These are phyloP conservation scores for Neophaeococcomyces aloes DNA, from an alignment of 2,329 filamentous ascomycete genomes.

Conservation along the genomic window DNA sequence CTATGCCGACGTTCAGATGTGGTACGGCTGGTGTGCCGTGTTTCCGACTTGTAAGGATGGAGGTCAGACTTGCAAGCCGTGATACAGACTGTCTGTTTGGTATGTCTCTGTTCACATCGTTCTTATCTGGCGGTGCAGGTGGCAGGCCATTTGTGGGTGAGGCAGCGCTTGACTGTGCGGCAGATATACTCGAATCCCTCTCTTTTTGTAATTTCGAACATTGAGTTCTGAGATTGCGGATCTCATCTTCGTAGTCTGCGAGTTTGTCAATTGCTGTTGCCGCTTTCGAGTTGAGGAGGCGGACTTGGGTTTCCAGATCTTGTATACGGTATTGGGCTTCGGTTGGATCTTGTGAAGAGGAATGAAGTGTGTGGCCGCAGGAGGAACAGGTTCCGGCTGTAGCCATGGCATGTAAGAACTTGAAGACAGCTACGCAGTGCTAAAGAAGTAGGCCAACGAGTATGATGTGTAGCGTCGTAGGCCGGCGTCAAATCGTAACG, in stretches of 20 bases:
- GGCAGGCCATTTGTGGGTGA: slow-evolving; percentile 6
- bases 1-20: slow-evolving; percentile 22
- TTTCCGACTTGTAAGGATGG: slow-evolving; percentile 22
- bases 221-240: slow-evolving; percentile 38
- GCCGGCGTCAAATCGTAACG: too few species aligned
- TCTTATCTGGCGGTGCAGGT: slow-evolving; percentile 13
- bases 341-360: slow-evolving; percentile 4
- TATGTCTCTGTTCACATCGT: background rate
- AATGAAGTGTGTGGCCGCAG: slow-evolving; percentile 3
- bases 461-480: too few species aligned
- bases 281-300: slow-evolving; percentile 42
- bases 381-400: background rate
- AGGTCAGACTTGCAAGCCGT: slow-evolving; percentile 19
- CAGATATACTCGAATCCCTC: slow-evolving; percentile 8
- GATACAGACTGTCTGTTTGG: slow-evolving; percentile 12
- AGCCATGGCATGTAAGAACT: too few species aligned
- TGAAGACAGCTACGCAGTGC: too few species aligned
- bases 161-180: slow-evolving; percentile 9
- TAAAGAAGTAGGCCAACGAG: too few species aligned
- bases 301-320: slow-evolving; percentile 47
- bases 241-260: slow-evolving; percentile 54
- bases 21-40: slow-evolving; percentile 28
- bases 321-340: slow-evolving; percentile 33
- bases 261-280: slow-evolving; percentile 45
- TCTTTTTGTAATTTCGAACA: slow-evolving; percentile 14